Base-by-base conservation (phyloP, 2,329 filamentous ascomycete species). In the Aspergillus cejpii region DNA sequence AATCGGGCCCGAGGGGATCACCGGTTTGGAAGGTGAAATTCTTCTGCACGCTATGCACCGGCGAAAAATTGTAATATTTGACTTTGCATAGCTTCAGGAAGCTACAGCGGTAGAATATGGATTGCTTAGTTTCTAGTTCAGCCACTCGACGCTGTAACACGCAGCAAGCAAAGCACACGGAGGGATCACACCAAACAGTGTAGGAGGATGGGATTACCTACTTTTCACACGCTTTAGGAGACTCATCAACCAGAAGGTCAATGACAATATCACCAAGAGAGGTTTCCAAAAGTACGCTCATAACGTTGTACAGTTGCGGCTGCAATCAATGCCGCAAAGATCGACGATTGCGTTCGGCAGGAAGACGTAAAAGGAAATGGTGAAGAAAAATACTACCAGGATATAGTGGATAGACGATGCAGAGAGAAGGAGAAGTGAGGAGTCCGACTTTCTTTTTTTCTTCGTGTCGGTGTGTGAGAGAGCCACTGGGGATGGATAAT, bases 1-100 rank as follows among this genome's bases (percentile, higher is more conserved):
- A 87, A 45, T 85, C 80, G 10, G 90, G 91, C 10, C 92, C 91
- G 42, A 97, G 82, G 10, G 91, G 91, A 61, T 97, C 92, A 64
- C 91, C 91, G 24, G 87, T 94, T 69, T 97, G 91, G 69, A 95
- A 95, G 49, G 90, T 94, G 70, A 96, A 97, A 69, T 88, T 83
- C 66, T 91, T 92, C 64, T 96, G 92, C 28, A 98, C 80, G 55
- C 84, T 89, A 71, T 96, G 87, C 43, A 97, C 74, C 20, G 91
- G 92, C 5, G 89, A 83, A 67, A 94, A 97, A 74, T 97, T 97
- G 81, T 96, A 98, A 73, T 97, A 98, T 74, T 96, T 98, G 70
- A 89, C 76, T 73, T 97, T 97, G 80, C 92, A 96, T 58, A 98
- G 86, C 77, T 98, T 97, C 45, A 98, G 75, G 68, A 98, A 97